Percentiles rank a stretch among this genome's conserved stretches.
phyloP scores from a whole-genome alignment of 805 yeast species.

The Sugiyamaella qingdaonensis region DNA sequence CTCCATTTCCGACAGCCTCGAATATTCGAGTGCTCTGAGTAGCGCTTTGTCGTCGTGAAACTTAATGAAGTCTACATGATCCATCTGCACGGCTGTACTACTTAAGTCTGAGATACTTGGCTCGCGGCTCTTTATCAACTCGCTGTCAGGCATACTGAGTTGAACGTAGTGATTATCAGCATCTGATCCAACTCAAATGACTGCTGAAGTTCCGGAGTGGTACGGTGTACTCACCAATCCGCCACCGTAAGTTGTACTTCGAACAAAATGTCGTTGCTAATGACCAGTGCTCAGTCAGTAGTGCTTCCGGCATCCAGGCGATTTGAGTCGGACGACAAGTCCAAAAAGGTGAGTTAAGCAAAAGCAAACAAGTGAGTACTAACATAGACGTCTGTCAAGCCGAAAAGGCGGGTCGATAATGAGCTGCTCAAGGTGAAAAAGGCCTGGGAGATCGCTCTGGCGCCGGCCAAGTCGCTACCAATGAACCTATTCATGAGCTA shows the following conservation, averaged over 20 bases:
- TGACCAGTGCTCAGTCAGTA: neutral
- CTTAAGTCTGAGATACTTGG: no score
- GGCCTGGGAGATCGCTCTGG: conserved; percentile 82
- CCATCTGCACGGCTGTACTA: no score
- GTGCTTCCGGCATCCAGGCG: neutral
- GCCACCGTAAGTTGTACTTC: neutral
- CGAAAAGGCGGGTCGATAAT: conserved; percentile 6
- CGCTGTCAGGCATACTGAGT: no score
- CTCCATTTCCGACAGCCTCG: no score
- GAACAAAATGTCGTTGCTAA: neutral
- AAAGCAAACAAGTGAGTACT: neutral
- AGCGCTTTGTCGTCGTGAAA: neutral
- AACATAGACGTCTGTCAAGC: neutral
- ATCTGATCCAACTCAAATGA: neutral
- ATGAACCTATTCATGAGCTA: conserved; percentile 88
- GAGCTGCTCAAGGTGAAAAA: conserved; percentile 40
- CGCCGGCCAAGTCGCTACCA: conserved; percentile 83
- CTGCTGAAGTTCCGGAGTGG: neutral
- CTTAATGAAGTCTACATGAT: neutral
- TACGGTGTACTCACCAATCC: neutral
- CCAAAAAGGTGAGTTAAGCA: conserved; percentile 6
- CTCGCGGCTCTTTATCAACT: no score
- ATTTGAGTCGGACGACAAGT: neutral
- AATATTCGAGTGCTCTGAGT: neutral
- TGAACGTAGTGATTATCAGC: no score